Conservation (phyloP, 495 filamentous ascomycete species). For the Aspergillus biplanus region DNA sequence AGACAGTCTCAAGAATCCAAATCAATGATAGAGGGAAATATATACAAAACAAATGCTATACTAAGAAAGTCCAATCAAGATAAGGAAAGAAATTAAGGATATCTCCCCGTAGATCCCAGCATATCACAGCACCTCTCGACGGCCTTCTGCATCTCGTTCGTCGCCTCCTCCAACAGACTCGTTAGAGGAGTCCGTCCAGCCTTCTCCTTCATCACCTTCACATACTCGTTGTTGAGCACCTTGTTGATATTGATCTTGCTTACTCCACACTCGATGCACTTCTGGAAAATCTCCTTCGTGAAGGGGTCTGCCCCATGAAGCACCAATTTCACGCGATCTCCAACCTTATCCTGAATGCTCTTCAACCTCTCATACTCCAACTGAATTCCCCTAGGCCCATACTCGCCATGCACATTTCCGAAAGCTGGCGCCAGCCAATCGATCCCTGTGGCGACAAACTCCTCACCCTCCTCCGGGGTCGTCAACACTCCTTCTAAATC, state of each 20-base stretch:
- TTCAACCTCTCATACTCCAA: conserved; percentile 72
- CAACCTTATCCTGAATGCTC: conserved; percentile 63
- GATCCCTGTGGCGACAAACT: conserved; percentile 79
- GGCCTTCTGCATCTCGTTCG: conserved; percentile 71
- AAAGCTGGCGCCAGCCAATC: conserved; percentile 85
- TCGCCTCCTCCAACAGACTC: conserved; percentile 71
- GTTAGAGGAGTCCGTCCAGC: conserved; percentile 68
- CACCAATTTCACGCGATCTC: conserved; percentile 66
- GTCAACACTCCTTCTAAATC: conserved; percentile 76
- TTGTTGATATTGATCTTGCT: conserved; percentile 85
- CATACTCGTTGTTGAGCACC: conserved; percentile 74
- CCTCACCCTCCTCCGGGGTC: conserved; percentile 73
- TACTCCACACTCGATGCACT: conserved; percentile 72
- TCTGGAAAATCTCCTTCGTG: conserved; percentile 65
- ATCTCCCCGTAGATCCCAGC: conserved; percentile 67
- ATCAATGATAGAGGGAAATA: no score
- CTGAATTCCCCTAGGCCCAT: conserved; percentile 73
- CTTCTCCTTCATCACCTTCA: conserved; percentile 66
- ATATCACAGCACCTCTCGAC: conserved; percentile 76
- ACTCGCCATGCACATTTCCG: conserved; percentile 85
- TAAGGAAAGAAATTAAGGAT: conserved; percentile 25
- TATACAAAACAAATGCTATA: not conserved
- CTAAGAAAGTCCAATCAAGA: not conserved
- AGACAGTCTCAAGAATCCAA: no score
- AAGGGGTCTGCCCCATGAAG: conserved; percentile 82